phyloP scores from a whole-genome alignment of 2,329 filamentous ascomycete genomes.

The Tympanopsis confertula region DNA sequence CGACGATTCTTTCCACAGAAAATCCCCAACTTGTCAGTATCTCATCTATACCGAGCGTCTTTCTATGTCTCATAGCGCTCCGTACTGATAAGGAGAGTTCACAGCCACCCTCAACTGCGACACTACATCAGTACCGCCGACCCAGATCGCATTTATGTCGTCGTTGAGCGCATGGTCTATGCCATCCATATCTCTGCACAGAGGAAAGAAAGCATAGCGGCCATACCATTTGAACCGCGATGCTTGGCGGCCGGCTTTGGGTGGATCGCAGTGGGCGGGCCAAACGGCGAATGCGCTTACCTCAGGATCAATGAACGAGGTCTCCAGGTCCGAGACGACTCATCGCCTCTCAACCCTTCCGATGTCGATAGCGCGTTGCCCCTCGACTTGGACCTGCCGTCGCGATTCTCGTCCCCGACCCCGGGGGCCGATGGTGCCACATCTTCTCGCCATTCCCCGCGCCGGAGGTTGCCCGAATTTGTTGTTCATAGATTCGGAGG shows the following conservation, averaged over 20 bases:
- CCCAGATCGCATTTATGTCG: constrained; percentile 49
- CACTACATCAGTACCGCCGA: constrained; percentile 53
- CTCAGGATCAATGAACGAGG: constrained; percentile 32
- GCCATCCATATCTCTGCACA: constrained; percentile 30
- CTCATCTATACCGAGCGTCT: background rate
- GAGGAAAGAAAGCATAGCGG: constrained; percentile 37
- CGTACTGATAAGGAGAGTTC: constrained; percentile 3
- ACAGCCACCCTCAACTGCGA: constrained; percentile 36
- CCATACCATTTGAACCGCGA: constrained; percentile 38
- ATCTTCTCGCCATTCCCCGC: background rate
- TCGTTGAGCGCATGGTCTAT: constrained; percentile 39
- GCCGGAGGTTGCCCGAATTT: background rate
- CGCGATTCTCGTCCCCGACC: background rate
- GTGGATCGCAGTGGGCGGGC: constrained; percentile 50
- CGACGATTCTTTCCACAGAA: constrained; percentile 31
- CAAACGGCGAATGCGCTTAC: constrained; percentile 50
- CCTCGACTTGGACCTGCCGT: background rate
- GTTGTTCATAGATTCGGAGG: background rate
- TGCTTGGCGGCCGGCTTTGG: constrained; percentile 49
- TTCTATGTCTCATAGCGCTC: constrained; percentile 4
- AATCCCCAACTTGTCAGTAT: constrained; percentile 29
- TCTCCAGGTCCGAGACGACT: constrained; percentile 18
- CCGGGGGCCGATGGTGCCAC: background rate
- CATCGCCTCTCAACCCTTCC: background rate
- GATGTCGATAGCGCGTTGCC: background rate